A percentile compares a stretch with the other conserved stretches of the same genome.
phyloP scores from a whole-genome alignment of 331 rosid species.

The Erythrophleum ivorense region DNA sequence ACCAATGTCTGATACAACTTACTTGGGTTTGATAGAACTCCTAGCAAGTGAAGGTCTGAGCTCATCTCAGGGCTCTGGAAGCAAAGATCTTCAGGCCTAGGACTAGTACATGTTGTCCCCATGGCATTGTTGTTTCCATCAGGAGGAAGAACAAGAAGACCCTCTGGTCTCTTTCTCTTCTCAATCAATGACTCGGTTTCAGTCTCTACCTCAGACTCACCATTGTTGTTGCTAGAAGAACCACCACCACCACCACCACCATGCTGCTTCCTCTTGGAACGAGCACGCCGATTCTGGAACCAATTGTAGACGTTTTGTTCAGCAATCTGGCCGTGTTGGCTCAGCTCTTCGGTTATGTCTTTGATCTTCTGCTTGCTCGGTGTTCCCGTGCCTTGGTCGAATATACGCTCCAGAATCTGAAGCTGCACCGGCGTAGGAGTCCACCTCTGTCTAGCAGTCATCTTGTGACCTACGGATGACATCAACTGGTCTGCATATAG shows the following conservation, averaged over 20 bases:
- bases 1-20: no score
- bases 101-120: conserved; percentile 52
- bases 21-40: no score
- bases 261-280: conserved; percentile 83
- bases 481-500: conserved; percentile 73
- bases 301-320: conserved; percentile 88
- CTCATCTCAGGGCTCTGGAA: conserved; percentile 64
- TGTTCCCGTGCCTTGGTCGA: conserved; percentile 78
- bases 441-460: conserved; percentile 86
- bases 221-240: conserved; percentile 44
- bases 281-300: conserved; percentile 95
- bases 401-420: conserved; percentile 75
- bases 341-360: conserved; percentile 77
- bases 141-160: no score
- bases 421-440: conserved; percentile 79
- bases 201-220: conserved; percentile 73
- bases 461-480: conserved; percentile 72
- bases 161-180: conserved; percentile 72
- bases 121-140: no score
- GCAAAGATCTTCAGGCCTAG: conserved; percentile 62
- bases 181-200: conserved; percentile 83
- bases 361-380: conserved; percentile 93
- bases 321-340: conserved; percentile 81
- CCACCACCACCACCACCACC: no score
- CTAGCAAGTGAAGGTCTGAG: conserved; percentile 68